Evolutionary conservation across 805 yeast species (phyloP).

Genomic region (Myxozyma sirexii): DNA sequence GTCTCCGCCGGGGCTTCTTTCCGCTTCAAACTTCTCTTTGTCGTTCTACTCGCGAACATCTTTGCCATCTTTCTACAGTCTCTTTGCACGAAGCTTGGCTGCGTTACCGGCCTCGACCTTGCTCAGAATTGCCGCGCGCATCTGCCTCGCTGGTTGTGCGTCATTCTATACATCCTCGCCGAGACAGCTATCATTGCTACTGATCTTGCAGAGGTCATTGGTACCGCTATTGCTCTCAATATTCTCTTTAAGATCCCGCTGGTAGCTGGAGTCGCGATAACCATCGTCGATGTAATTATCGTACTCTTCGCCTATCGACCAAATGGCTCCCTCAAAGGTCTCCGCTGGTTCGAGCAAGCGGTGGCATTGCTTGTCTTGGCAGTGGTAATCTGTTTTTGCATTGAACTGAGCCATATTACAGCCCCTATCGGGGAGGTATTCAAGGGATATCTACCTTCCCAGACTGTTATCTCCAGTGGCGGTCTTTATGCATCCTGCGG

Average conservation of each 20-base stretch:
- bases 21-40: conserved; percentile 75
- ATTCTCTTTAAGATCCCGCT: conserved; percentile 80
- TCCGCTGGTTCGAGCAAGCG: conserved; percentile 77
- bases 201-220: conserved; percentile 95
- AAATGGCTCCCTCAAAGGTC: conserved; percentile 73
- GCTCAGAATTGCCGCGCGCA: conserved; percentile 84
- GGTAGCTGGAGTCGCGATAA: conserved; percentile 78
- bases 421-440: conserved; percentile 57
- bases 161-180: conserved; percentile 69
- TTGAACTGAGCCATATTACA: conserved; percentile 74
- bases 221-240: conserved; percentile 93
- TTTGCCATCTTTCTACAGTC: conserved; percentile 87
- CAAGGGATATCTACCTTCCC: conserved; percentile 65
- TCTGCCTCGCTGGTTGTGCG: conserved; percentile 56
- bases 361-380: conserved; percentile 77
- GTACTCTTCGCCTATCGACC: conserved; percentile 89
- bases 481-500: conserved; percentile 84
- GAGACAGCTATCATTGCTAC: conserved; percentile 95
- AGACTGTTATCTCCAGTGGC: conserved; percentile 54
- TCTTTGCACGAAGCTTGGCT: conserved; percentile 83
- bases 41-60: conserved; percentile 75
- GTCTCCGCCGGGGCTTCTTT: conserved; percentile 90
- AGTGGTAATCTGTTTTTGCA: conserved; percentile 82
- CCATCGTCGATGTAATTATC: conserved; percentile 81
- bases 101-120: conserved; percentile 89